Base-by-base conservation (phyloP, 1,284 basidiomycete genomes). In the Fomitiporia mediterranea region DNA sequence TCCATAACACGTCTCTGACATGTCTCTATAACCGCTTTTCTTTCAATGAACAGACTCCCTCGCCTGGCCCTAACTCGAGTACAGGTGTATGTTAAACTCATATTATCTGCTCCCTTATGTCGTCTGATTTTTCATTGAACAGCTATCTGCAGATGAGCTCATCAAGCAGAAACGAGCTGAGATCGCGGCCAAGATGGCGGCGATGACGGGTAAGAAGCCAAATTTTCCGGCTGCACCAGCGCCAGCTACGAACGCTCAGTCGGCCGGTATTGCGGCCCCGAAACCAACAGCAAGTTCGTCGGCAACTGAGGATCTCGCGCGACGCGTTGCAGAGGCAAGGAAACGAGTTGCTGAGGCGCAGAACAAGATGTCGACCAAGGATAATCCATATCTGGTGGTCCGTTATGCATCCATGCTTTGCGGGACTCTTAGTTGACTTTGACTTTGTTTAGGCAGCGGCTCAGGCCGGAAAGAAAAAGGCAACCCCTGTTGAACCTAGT, bases 321-420 rank as follows among this genome's bases (percentile, higher is more conserved):
- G 83, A 5, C 76, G 80, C 52, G 81, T 94, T 0, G 87, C 84
- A 4, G 92, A 93, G 60, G 89, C 89, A 9, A 88, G 87, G 68
- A 78, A 83, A 30, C 79, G 86, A 56, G 88, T 94, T 3, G 83
- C 88, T 0, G 86, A 91, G 47, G 83, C 89, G 19, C 87, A 89
- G 65, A 86, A 77, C 58, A 84, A 85, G 62, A 74, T 86, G 28
- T 80, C 85, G 0, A 72, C 84, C 30, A 86, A 86, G 61, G 85
- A 87, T 60, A 93, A 92, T 60, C 89, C 91, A 1, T 92, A 93
- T 72, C 83, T 91, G 77, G 89, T 88, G 27, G 48, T n/a, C n/a
- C n/a, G n/a, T n/a, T n/a, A 80, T 70, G 5, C n/a, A 48, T 8
- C 35, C 13, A 47, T 17, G 8, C 21, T 32, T 35, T 17, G 35